These are phyloP conservation scores for Chenopodium berlandieri DNA, from an alignment of 148 eudicot genomes.

Conservation along the genomic window DNA sequence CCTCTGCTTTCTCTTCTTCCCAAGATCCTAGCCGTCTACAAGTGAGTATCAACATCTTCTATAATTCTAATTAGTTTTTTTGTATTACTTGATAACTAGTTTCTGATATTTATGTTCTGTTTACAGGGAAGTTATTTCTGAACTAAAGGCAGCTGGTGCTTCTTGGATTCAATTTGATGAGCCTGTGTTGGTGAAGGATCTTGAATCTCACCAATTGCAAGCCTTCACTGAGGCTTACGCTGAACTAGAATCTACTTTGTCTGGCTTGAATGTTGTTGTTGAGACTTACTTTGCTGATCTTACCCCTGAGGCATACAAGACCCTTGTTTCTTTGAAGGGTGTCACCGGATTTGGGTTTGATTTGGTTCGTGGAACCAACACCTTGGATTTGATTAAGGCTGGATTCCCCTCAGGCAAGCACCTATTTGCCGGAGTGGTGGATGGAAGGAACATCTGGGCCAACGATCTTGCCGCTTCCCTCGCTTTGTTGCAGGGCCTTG, in stretches of 20 bases:
- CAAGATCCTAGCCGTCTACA: slow-evolving; percentile 81
- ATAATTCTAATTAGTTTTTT: not conserved
- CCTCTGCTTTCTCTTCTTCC: slow-evolving; percentile 74
- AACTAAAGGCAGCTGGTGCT: slow-evolving; percentile 94
- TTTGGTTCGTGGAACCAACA: slow-evolving; percentile 79
- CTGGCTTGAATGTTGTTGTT: slow-evolving; percentile 65
- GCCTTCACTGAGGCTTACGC: slow-evolving; percentile 84
- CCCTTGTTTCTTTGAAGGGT: slow-evolving; percentile 66
- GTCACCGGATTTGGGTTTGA: slow-evolving; percentile 82
- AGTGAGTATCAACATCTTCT: slow-evolving; percentile 40
- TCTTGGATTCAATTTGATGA: slow-evolving; percentile 90
- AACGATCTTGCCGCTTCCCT: slow-evolving; percentile 81
- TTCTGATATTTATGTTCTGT: slow-evolving; percentile 3
- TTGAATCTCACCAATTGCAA: slow-evolving; percentile 69
- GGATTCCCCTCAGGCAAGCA: slow-evolving; percentile 83
- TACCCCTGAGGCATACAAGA: slow-evolving; percentile 73
- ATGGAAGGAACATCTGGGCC: slow-evolving; percentile 98
- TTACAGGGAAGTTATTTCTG: slow-evolving; percentile 81
- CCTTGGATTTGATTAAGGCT: slow-evolving; percentile 71
- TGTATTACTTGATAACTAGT: slow-evolving; percentile 5
- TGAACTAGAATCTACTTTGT: slow-evolving; percentile 61
- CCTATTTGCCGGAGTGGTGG: slow-evolving; percentile 93
- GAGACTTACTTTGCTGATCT: slow-evolving; percentile 93
- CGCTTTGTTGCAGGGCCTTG: slow-evolving; percentile 54
- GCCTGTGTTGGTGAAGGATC: slow-evolving; percentile 84